Evolutionary conservation across 805 yeast genomes (phyloP), one percentile per base, ranked within the genome.

Genomic region (Yamadazyma endophytica): DNA sequence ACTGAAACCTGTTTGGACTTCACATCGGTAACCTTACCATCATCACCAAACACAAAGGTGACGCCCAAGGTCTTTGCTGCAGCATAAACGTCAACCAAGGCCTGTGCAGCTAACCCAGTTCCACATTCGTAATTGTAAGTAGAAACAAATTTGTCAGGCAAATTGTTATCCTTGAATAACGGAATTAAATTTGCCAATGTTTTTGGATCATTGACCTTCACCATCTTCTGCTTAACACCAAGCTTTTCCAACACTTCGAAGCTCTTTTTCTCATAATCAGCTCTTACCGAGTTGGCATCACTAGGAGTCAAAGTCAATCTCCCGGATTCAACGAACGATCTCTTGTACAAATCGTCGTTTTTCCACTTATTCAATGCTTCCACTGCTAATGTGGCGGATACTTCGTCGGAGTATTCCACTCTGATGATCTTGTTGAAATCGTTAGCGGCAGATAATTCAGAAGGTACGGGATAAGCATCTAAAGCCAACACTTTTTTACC

Each of bases 291-390:
- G 21, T 9, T 20, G 7, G 37, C 13, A 35, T 33, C 33, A 12
- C 15, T 15, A 2, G 42, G 49, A 9, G 32, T 36, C 23, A 40
- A 33, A 6, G 45, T 44, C 25, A 36, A 26, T 27, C 46, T 35
- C 4, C 49, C 46, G 18, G 36, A 14, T 28, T 32, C 33, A 3
- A 26, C 29, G 26, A 34, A 38, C 28, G 31, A 29, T 21, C 31
- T 34, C 49, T 59, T 39, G 57, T 57, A 44, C 49, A 62, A 23
- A 6, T 60, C 59, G 37, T 66, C 61, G 3, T 37, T 20, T 49
- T 48, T 49, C 72, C 75, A 70, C 31, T 49, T 37, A 6, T 44
- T 32, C 24, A 68, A 9, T 1, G 71, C 56, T 22, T 65, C 68
- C 2, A 50, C 38, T 0, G 67, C 64, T 28, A 52, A 48, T 27